These are phyloP conservation scores for Penicillium salamii DNA, from an alignment of 495 filamentous ascomycete species.

Conservation along the genomic window DNA sequence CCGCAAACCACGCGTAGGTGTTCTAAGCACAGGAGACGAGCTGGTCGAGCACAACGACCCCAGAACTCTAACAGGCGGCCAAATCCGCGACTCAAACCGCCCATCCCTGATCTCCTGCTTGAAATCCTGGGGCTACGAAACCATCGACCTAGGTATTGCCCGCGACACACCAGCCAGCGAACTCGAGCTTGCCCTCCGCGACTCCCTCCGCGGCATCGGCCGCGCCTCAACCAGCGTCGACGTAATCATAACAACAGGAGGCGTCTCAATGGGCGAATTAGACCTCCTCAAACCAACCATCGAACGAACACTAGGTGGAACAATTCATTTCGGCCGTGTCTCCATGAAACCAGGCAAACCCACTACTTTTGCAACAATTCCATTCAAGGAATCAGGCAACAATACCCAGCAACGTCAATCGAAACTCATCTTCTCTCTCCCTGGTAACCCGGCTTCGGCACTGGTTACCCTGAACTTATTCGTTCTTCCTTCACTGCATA, in stretches of 20 bases:
- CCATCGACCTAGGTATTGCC: slow-evolving; percentile 83
- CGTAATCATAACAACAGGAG: slow-evolving; percentile 87
- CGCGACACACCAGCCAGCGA: slow-evolving; percentile 68
- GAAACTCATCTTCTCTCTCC: slow-evolving; percentile 84
- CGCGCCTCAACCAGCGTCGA: slow-evolving; percentile 51
- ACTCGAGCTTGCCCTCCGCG: slow-evolving; percentile 72
- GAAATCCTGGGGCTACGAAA: slow-evolving; percentile 71
- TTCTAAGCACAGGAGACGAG: slow-evolving; percentile 94
- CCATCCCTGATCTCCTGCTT: slow-evolving; percentile 79
- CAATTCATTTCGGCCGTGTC: slow-evolving; percentile 95
- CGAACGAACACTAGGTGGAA: slow-evolving; percentile 84
- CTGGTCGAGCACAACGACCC: slow-evolving; percentile 74
- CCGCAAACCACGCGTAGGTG: slow-evolving; percentile 73
- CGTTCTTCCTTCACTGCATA: slow-evolving; percentile 82
- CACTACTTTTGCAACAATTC: slow-evolving; percentile 91
- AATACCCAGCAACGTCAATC: slow-evolving; percentile 49
- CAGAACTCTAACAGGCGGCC: slow-evolving; percentile 64
- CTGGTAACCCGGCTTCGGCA: slow-evolving; percentile 91
- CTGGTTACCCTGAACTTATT: slow-evolving; percentile 93
- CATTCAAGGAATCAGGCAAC: slow-evolving; percentile 43
- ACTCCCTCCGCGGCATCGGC: slow-evolving; percentile 58
- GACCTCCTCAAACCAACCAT: slow-evolving; percentile 97
- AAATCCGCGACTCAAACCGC: slow-evolving; percentile 91
- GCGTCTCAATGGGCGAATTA: slow-evolving; percentile 97
- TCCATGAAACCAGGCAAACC: slow-evolving; percentile 98